Base-by-base conservation (phyloP, 805 yeast genomes). In the Teunomyces barrocoloradensis region DNA sequence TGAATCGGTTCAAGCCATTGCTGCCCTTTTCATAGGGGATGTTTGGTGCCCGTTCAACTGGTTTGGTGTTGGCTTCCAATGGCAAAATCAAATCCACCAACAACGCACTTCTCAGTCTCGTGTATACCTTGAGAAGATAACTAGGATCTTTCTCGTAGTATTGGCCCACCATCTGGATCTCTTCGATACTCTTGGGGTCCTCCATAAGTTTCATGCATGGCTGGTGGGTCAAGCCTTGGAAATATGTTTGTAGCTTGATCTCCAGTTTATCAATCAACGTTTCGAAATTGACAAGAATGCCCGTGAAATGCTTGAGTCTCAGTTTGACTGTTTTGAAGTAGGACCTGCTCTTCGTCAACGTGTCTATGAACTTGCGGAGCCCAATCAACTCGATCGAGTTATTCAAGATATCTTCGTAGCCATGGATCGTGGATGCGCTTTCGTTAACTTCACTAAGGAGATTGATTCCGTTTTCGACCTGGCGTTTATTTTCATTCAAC, bases 271-370 rank as follows among this genome's bases (percentile, higher is more conserved):
- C 73, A 12, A 87, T 77, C 3, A 83, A 66, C 29, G 73, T 75
- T 23, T 78, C 78, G 33, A 87, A 70, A 57, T 82, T 83, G 28
- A 80, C 78, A 37, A 81, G 68, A 4, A 89, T 79, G 20, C 95
- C 94, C 47, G 78, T 79, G 58, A 87, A 89, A 47, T 78, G 80
- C 45, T 68, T 72, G 52, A 79, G 65, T 33, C 62, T 66, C 51
- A 47, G 66, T 60, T 56, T 59, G 66, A 80, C 66, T 52, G 74
- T 75, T 39, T 68, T 69, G 46, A 81, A 56, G 51, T 84, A 63
- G 46, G 64, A 69, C 54, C 74, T 74, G 46, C 83, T 69, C 55
- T 73, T 67, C 13, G 47, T 46, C 43, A 71, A 54, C 40, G 67
- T 54, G 42, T 57, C 60, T 45, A 69, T 56, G 58, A 59, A 73